A percentile compares a stretch with the other conserved stretches of the same genome.
These are phyloP conservation scores for Graphilbum sp. DNA, from an alignment of 2,329 filamentous ascomycete species.

Conservation along the genomic window DNA sequence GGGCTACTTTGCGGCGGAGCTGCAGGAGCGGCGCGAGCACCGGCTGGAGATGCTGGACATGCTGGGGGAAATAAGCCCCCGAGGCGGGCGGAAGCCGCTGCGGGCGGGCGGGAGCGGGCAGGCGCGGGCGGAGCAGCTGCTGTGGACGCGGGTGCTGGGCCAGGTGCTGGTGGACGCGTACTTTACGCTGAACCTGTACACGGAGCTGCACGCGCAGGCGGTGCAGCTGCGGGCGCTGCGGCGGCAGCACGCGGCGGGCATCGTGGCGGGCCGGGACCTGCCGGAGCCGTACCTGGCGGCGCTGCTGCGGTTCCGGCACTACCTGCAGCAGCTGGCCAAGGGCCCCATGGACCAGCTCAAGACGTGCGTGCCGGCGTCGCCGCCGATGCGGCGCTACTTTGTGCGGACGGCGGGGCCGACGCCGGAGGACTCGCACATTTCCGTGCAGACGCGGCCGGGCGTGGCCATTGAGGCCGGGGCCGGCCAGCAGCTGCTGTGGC, in stretches of 20 bases:
- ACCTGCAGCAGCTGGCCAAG: constrained; percentile 17
- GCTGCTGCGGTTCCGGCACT: constrained; percentile 23
- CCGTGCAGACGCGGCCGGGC: constrained; percentile 6
- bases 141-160: constrained; percentile 24
- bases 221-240: constrained; percentile 14
- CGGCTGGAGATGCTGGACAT: constrained; percentile 25
- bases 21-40: constrained; percentile 30
- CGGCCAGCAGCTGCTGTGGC: constrained; percentile 18
- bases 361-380: constrained; percentile 18
- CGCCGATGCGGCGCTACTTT: constrained; percentile 21
- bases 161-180: constrained; percentile 18
- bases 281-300: constrained; percentile 21
- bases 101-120: too few species aligned
- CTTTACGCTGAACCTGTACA: constrained; percentile 20
- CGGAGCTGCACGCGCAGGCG: constrained; percentile 19
- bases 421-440: constrained; percentile 10
- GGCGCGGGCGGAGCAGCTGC: too few species aligned
- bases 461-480: constrained; percentile 10
- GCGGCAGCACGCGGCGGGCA: constrained; percentile 14
- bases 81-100: constrained; percentile 3
- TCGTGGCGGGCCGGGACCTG: constrained; percentile 18
- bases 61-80: constrained; percentile 16
- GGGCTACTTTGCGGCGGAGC: constrained; percentile 30
- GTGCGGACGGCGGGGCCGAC: constrained; percentile 11
- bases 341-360: constrained; percentile 14